These are phyloP conservation scores for Ploettnerulaceae sp. DNA, from an alignment of 2,329 filamentous ascomycete species.

Conservation along the genomic window DNA sequence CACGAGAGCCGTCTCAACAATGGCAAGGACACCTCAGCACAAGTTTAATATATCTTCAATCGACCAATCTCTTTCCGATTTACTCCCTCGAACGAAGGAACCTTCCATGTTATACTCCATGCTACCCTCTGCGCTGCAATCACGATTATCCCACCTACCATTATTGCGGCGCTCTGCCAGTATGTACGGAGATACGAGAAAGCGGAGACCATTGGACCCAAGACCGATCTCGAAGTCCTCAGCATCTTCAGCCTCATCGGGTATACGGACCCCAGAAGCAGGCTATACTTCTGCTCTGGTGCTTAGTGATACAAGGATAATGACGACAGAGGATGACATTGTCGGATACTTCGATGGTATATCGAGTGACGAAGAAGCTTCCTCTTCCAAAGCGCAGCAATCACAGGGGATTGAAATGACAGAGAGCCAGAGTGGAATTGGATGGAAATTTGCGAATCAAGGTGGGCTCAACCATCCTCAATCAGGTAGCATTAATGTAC, in stretches of 20 bases:
- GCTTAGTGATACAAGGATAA: slow-evolving; percentile 12
- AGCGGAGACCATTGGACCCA: slow-evolving; percentile 20
- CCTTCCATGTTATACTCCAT: slow-evolving; percentile 49
- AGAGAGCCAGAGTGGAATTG: slow-evolving; percentile 37
- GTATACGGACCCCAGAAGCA: slow-evolving; percentile 27
- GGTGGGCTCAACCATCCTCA: slow-evolving; percentile 33
- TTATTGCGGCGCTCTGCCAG: slow-evolving; percentile 43
- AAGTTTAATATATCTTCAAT: background rate
- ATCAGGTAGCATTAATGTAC: background rate
- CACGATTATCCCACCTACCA: slow-evolving; percentile 45
- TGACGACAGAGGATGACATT: slow-evolving; percentile 15
- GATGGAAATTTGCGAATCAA: slow-evolving; percentile 48
- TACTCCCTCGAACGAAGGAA: slow-evolving; percentile 8
- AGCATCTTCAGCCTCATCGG: slow-evolving; percentile 18
- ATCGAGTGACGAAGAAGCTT: slow-evolving; percentile 22
- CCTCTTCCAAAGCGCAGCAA: background rate
- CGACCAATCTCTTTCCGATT: slow-evolving; percentile 15
- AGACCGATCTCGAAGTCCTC: slow-evolving; percentile 24
- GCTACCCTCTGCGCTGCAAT: slow-evolving; percentile 49
- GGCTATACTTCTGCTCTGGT: slow-evolving; percentile 25
- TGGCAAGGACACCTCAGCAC: slow-evolving; percentile 9
- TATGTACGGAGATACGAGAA: slow-evolving; percentile 19
- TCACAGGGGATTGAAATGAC: slow-evolving; percentile 14
- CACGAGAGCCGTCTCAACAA: background rate
- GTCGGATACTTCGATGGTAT: slow-evolving; percentile 19